These are phyloP conservation scores for Diaporthe nobilis DNA, from an alignment of 2,329 filamentous ascomycete species.

Conservation along the genomic window DNA sequence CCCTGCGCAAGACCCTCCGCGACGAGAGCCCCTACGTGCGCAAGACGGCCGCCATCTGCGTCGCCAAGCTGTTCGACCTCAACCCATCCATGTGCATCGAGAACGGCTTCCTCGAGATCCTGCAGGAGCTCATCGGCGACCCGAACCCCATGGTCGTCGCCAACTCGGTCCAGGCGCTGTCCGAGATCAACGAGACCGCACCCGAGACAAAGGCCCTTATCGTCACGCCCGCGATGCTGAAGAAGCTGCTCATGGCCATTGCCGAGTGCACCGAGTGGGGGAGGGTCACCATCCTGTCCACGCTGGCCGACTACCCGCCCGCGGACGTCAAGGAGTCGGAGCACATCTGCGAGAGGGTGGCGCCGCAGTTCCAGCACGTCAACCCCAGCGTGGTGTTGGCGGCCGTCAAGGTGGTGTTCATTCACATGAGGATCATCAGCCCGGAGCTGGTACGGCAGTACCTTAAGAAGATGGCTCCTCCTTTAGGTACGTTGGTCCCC, in stretches of 20 bases:
- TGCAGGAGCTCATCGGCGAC: conserved; percentile 97
- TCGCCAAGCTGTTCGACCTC: conserved; percentile 97
- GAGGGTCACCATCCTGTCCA: conserved; percentile 91
- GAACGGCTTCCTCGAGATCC: conserved; percentile 92
- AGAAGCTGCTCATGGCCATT: conserved; percentile 95
- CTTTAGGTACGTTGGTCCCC: conserved; percentile 77
- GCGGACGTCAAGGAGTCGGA: conserved; percentile 95
- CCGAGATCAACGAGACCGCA: conserved; percentile 90
- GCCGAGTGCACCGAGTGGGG: conserved; percentile 99
- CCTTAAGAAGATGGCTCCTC: conserved; percentile 98
- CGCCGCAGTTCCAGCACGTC: conserved; percentile 97
- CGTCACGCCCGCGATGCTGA: conserved; percentile 85
- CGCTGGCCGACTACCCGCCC: conserved; percentile 88
- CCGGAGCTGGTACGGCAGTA: conserved; percentile 86
- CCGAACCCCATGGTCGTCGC: conserved; percentile 99
- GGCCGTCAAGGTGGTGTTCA: conserved; percentile 97
- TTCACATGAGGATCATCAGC: conserved; percentile 91
- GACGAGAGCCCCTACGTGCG: conserved; percentile 99
- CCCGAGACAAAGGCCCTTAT: conserved; percentile 91
- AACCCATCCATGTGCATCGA: conserved; percentile 94
- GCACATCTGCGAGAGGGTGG: conserved; percentile 96
- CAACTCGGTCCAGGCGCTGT: conserved; percentile 93
- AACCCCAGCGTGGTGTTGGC: conserved; percentile 97
- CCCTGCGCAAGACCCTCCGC: conserved; percentile 92
- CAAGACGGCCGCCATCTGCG: conserved; percentile 97